These are phyloP conservation scores for Ceratobasidium sp. DNA, from an alignment of 1,284 basidiomycete species.

Conservation along the genomic window DNA sequence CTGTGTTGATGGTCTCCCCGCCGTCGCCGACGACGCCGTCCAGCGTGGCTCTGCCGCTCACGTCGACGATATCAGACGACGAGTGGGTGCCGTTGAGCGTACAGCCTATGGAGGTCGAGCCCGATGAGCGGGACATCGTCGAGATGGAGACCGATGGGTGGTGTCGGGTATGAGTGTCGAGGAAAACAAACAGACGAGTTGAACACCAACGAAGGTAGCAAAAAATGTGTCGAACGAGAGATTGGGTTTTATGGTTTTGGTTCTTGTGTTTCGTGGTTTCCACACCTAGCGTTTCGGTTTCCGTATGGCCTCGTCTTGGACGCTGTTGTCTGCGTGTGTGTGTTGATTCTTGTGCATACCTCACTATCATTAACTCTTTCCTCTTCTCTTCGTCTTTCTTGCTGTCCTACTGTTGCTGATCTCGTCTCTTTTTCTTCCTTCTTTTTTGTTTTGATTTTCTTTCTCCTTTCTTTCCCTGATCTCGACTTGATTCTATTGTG, in stretches of 20 bases:
- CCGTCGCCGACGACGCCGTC: conserved; percentile 8
- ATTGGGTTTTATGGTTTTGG: too few relatives aligned
- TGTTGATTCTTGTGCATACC: not conserved
- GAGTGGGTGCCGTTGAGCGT: conserved; percentile 39
- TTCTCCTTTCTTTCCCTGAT: not conserved
- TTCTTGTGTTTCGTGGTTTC: not conserved
- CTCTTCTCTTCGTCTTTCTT: not conserved
- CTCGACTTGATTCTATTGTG: not conserved
- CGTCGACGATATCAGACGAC: not conserved
- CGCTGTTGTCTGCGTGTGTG: conserved; percentile 3
- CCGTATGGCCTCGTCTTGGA: not conserved
- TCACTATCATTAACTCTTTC: conserved; percentile 24
- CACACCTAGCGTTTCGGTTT: not conserved
- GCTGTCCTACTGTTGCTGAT: not conserved
- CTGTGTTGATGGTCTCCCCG: conserved; percentile 14
- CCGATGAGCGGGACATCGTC: conserved; percentile 35
- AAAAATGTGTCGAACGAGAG: too few relatives aligned
- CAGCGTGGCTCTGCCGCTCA: not conserved
- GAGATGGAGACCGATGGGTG: conserved; percentile 35
- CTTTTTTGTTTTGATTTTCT: not conserved
- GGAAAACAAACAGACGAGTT: too few relatives aligned
- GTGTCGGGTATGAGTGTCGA: conserved; percentile 18
- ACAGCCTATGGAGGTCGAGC: conserved; percentile 30
- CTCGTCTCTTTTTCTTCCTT: not conserved
- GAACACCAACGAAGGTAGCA: too few relatives aligned